A percentile compares a stretch with the other conserved stretches of the same genome.
Conservation (phyloP, 768 basidiomycete genomes). For the Lactifluus subvellereus region DNA sequence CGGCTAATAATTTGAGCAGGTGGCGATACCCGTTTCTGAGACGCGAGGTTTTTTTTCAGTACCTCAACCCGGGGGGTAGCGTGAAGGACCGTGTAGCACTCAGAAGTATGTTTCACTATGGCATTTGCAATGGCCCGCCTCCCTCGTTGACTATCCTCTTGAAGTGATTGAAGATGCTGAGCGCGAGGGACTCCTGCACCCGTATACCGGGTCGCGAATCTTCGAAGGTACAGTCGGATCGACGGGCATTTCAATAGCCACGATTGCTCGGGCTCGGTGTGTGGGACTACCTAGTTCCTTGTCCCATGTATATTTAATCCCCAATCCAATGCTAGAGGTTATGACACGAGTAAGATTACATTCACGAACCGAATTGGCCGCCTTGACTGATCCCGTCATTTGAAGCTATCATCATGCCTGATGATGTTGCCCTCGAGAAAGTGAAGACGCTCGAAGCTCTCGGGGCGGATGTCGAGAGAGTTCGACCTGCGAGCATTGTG, state of each 20-base stretch:
- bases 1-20: background rate
- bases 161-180: conserved; percentile 95
- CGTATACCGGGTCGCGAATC: conserved; percentile 84
- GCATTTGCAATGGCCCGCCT: background rate
- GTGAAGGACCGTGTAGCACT: conserved; percentile 98
- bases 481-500: conserved; percentile 92
- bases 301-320: background rate
- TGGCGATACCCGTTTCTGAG: conserved; percentile 5
- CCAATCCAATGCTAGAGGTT: conserved; percentile 53
- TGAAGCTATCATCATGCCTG: conserved; percentile 83
- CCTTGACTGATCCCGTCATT: conserved; percentile 7
- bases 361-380: background rate
- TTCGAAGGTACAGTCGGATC: conserved; percentile 98
- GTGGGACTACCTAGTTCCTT: conserved; percentile 19
- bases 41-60: conserved; percentile 42
- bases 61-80: conserved; percentile 94
- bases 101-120: conserved; percentile 50
- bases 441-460: conserved; percentile 75
- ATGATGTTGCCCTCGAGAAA: conserved; percentile 89
- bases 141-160: background rate
- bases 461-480: conserved; percentile 85
- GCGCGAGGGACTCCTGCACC: conserved; percentile 69
- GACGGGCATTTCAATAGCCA: conserved; percentile 94
- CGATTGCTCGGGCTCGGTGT: conserved; percentile 81
- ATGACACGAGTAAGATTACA: conserved; percentile 65